Evolutionary conservation across 176 grass and related monocot species (phyloP).

Genomic region (Cenchrus americanus): DNA sequence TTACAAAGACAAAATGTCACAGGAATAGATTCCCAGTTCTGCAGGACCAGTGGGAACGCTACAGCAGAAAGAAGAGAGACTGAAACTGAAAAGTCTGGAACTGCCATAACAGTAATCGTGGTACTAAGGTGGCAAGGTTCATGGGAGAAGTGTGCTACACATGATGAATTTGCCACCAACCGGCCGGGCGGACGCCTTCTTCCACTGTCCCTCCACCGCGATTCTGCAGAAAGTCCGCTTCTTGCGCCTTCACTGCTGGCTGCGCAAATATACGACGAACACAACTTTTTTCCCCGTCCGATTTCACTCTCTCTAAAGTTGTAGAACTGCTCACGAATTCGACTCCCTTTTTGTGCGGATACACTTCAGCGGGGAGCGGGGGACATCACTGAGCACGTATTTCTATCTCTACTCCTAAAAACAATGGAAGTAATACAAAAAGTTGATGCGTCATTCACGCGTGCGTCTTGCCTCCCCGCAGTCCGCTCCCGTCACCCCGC

Average conservation of each 20-base stretch:
- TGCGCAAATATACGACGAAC: background rate
- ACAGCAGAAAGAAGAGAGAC: background rate
- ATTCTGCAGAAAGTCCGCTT: slow-evolving; percentile 10
- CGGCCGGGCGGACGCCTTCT: background rate
- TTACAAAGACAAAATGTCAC: background rate
- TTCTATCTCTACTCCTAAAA: too few relatives aligned
- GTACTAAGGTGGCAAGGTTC: too few relatives aligned
- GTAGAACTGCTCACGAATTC: background rate
- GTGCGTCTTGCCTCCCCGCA: too few relatives aligned
- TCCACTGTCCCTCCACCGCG: slow-evolving; percentile 31
- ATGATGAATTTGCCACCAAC: background rate
- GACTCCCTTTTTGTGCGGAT: background rate
- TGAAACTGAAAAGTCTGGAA: background rate
- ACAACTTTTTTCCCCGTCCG: background rate
- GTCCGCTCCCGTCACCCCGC: too few relatives aligned
- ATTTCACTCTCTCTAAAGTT: background rate
- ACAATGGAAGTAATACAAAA: too few relatives aligned
- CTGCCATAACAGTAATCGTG: background rate
- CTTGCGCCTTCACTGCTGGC: slow-evolving; percentile 29
- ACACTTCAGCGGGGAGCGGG: background rate
- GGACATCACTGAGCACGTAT: background rate
- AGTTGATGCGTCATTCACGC: too few relatives aligned
- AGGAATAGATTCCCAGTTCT: background rate
- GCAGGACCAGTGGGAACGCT: background rate
- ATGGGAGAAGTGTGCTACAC: background rate